Conservation (phyloP, 2,329 filamentous ascomycete genomes). For the Myriosclerotinia scirpicola region DNA sequence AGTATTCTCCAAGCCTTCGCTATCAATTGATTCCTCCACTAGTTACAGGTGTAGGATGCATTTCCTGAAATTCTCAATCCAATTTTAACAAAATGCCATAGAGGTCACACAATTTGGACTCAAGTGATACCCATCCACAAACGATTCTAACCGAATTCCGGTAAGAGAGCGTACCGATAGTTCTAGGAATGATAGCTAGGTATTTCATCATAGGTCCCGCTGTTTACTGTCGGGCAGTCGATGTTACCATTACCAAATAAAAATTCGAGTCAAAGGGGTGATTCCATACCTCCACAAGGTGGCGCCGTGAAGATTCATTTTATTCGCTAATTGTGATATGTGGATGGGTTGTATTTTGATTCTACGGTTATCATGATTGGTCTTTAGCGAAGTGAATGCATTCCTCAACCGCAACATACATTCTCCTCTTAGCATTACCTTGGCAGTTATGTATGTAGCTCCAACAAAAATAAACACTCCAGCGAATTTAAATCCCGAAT, state of each 20-base stretch:
- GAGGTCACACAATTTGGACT: neutral
- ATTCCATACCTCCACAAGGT: neutral
- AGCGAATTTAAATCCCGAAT: neutral
- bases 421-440: neutral
- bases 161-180: neutral
- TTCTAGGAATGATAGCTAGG: neutral
- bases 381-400: neutral
- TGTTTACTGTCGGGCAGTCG: neutral
- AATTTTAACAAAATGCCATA: neutral
- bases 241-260: neutral
- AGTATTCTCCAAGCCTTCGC: neutral
- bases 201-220: neutral
- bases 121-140: neutral
- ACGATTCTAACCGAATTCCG: neutral
- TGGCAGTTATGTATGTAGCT: conserved; percentile 15
- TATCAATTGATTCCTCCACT: neutral
- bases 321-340: neutral
- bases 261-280: neutral
- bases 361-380: conserved; percentile 11
- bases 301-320: neutral
- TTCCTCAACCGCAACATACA: conserved; percentile 13
- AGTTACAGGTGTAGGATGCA: neutral
- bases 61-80: neutral
- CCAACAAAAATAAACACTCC: neutral
- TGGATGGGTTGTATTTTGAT: conserved; percentile 7